Base-by-base conservation (phyloP, 164 flowering plant species). In the Paratinospora sagittata region DNA sequence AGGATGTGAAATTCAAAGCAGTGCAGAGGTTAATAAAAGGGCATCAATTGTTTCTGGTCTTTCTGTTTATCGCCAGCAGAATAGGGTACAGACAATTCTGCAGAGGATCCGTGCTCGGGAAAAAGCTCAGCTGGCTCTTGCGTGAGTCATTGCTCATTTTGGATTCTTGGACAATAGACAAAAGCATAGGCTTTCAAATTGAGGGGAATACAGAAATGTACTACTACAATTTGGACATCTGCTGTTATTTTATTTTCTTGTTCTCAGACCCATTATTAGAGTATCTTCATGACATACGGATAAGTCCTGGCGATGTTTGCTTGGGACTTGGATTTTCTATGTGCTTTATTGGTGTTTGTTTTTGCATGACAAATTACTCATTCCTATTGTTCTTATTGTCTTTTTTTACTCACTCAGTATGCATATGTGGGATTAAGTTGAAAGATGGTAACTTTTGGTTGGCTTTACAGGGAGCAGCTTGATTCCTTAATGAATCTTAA, bases 81-180 rank as follows among this genome's bases (percentile, higher is more conserved):
- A 91, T 77, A 85, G 97, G 27, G 86, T 91, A 24, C 86, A 85
- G 76, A 96, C 98, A 60, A 85, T 92, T 75, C 81, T 92, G 74
- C 88, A 87, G 76, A 85, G 93, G 74, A 82, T 95, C 60, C 96
- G 99, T 49, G 85, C 89, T 70, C 81, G 92, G 67, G 88, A 82
- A 75, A 92, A 88, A 85, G 89, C 96, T 81, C 97, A 91, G 76
- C 78, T 89, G 89, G 93, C 89, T 86, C 96, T 90, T 82, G 82
- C 75, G 96, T 96, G 99, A 96, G 98, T 93, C 88, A 81, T 79
- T 85, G 79, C 80, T 63, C 69, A 39, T 71, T 76, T 70, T 72
- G 80, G 74, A 66, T 63, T 80, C 27, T 75, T 81, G 74, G 64
- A 62, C 68, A 67, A 63, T 65, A 66, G 70, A 61, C 68, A 37